These are phyloP conservation scores for Globisporangium recalcitrans DNA, from an alignment of 352 stramenopile species.

Conservation along the genomic window DNA sequence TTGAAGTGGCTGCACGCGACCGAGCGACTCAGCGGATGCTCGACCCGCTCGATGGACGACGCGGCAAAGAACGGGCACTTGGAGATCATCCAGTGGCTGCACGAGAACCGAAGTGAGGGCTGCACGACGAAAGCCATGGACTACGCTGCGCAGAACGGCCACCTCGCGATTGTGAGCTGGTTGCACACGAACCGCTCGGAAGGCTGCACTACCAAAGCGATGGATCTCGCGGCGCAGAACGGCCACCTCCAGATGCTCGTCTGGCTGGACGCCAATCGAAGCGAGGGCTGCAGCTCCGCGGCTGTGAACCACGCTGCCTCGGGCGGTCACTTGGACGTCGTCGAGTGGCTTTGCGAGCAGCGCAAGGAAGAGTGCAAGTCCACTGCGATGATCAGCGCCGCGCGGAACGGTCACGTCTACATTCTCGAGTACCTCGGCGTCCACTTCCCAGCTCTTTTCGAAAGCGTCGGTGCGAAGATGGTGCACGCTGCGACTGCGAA, in stretches of 20 bases:
- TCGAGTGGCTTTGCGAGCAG: conserved; percentile 52
- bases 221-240: conserved; percentile 62
- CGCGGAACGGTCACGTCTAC: conserved; percentile 48
- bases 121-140: conserved; percentile 66
- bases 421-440: conserved; percentile 51
- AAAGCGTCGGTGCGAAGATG: conserved; percentile 53
- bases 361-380: conserved; percentile 46
- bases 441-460: conserved; percentile 42
- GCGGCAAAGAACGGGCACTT: conserved; percentile 53
- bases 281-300: conserved; percentile 60
- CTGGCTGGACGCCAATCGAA: conserved; percentile 64
- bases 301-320: conserved; percentile 61
- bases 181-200: conserved; percentile 37
- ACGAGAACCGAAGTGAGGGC: conserved; percentile 47
- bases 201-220: conserved; percentile 50
- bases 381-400: conserved; percentile 51
- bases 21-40: conserved; percentile 41
- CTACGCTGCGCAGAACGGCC: conserved; percentile 47
- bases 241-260: conserved; percentile 51
- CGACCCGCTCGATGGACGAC: conserved; percentile 50
- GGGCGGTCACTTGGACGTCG: conserved; percentile 43
- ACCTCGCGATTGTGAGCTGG: conserved; percentile 56
- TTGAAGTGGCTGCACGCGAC: conserved; percentile 49
- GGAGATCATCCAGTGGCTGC: conserved; percentile 52
- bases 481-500: conserved; percentile 58